Base-by-base conservation (phyloP, 768 basidiomycete species). In the Daedaleopsis sinensis region DNA sequence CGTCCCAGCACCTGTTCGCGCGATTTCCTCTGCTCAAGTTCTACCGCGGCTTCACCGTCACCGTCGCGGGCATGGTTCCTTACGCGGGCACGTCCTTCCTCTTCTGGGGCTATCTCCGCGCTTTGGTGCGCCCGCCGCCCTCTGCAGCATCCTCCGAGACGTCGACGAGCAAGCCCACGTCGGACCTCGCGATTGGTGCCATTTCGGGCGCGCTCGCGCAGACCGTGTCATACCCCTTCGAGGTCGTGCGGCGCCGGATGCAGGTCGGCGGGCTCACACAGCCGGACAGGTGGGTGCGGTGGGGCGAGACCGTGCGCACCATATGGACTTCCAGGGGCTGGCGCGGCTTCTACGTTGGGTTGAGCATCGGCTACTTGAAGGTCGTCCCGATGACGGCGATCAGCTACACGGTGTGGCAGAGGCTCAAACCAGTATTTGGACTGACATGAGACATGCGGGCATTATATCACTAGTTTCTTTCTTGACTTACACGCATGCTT, bases 21-120 rank as follows among this genome's bases (percentile, higher is more conserved):
- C 82, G 83, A 13, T 85, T 90, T 68, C 90, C 91, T 16, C 71
- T 93, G 55, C 82, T 95, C 57, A 93, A 96, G 69, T 94, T 98
- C 76, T 99, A 98, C 72, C 91, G 97, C 21, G 96, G 97, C n/a
- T 98, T 98, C 76, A 88, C 88, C 8, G 94, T 97, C 32, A 95
- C 95, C 21, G 75, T 98, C 42, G 74, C 85, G 13, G 96, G 97
- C 48, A 98, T 98, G 83, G 80, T 98, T 36, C 96, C 96, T 6
- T 98, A 98, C 68, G 94, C 95, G 3, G 96, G 96, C 19, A 92
- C 94, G 2, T 93, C 93, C 13, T 98, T 98, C 79, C 83, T 98
- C 49, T 87, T 89, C 36, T 98, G 94, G 89, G 96, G 91, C 44
- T 89, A 80, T 72, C 80, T 90, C 46, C 83, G 88, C 52, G 81